Evolutionary conservation across 306 rosid genomes (phyloP).

Genomic region (Spatholobus suberectus): DNA sequence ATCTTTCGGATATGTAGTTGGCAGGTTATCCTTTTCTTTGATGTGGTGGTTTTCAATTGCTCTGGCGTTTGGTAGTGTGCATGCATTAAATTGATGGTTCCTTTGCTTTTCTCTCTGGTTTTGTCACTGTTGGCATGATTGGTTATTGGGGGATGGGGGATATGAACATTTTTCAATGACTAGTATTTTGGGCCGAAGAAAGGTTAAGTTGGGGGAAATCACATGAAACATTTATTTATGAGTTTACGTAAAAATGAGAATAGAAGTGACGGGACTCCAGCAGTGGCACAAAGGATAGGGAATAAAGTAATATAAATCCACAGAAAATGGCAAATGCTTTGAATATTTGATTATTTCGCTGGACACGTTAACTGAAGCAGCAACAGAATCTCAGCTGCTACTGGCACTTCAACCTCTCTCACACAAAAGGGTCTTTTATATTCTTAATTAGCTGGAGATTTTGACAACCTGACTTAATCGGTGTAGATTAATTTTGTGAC

Average conservation of each 20-base stretch:
- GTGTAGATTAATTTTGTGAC: background rate
- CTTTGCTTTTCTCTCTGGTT: conserved; percentile 17
- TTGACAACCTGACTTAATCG: background rate
- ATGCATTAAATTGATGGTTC: conserved; percentile 39
- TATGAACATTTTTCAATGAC: conserved; percentile 11
- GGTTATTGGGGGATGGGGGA: background rate
- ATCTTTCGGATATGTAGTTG: conserved; percentile 36
- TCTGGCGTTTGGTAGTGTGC: conserved; percentile 28
- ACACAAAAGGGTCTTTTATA: background rate
- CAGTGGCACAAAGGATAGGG: background rate
- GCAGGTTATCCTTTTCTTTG: conserved; percentile 34
- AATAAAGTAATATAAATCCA: background rate
- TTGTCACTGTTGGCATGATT: conserved; percentile 1
- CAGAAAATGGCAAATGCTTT: background rate
- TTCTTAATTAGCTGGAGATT: background rate
- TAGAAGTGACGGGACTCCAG: background rate
- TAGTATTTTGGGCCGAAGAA: background rate
- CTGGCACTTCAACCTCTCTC: background rate
- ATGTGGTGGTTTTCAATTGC: conserved; percentile 43
- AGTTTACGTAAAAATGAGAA: conserved; percentile 12
- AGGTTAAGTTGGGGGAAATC: conserved; percentile 2
- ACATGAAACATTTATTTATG: conserved; percentile 4
- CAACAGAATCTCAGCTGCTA: background rate
- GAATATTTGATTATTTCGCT: background rate
- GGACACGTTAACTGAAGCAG: background rate